Evolutionary conservation across 768 basidiomycete genomes (phyloP), one percentile per base, ranked within the genome.

Genomic region (Tulasnella sp.): DNA sequence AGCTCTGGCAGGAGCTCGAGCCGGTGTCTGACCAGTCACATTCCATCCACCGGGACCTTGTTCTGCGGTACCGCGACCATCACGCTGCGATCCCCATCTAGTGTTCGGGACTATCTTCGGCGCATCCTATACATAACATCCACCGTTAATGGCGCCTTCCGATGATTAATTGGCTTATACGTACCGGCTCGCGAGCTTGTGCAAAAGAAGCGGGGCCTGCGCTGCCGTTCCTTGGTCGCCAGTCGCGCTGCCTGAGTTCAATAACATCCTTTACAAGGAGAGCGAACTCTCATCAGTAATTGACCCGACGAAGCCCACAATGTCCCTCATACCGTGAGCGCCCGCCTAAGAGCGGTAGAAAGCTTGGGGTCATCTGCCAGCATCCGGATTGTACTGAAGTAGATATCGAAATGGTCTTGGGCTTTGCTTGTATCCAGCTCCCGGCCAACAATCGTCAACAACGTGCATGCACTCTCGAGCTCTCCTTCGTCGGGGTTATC

Each of bases 401-500:
- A 98, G 42, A 96, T 91, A 81, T 93, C 91, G 90, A 99, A 92
- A 82, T 94, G 92, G n/a, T 90, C 91, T 70, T 88, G 89, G 40
- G 93, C 91, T 86, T 94, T 95, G 35, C 84, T 85, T 10, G 90
- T 92, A 82, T 99, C 98, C 75, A 98, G 89, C n/a, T 88, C 86
- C 77, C 87, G 87, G 77, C 97, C 97, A 74, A 98, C 94, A 7
- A 96, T 98, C 32, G 92, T 89, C 74, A 99, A 84, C 75, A 98
- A 88, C 83, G 94, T 95, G 88, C 96, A 98, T 77, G 98, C 88
- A 70, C 92, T 94, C 88, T 99, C 97, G 80, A 99, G 93, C 82
- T 98, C 96, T 86, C 98, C 97, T 85, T 99, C 97, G 82, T 98
- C 96, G 0, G 96, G 98, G 82, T 94, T 93, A 81, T 95, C 91